These are phyloP conservation scores for Dendrostoma leiphaemia DNA, from an alignment of 2,329 filamentous ascomycete genomes.

Conservation along the genomic window DNA sequence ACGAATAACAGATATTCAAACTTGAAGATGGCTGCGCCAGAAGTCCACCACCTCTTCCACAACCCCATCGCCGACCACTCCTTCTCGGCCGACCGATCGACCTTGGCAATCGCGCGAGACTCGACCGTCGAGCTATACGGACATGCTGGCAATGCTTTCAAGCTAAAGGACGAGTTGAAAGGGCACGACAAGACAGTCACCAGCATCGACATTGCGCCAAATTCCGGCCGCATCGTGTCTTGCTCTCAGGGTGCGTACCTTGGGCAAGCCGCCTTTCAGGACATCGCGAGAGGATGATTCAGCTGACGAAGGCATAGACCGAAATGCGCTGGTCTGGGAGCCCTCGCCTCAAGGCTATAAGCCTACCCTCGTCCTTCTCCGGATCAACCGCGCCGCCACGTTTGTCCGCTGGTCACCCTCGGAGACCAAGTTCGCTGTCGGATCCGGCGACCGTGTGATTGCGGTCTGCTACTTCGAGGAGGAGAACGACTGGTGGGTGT, in stretches of 20 bases:
- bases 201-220: constrained; percentile 90
- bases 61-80: constrained; percentile 96
- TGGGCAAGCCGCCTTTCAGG: not conserved
- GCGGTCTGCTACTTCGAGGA: constrained; percentile 98
- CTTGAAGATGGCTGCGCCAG: constrained; percentile 72
- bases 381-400: constrained; percentile 94
- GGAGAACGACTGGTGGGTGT: constrained; percentile 99
- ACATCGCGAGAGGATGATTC: too few species aligned
- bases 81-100: constrained; percentile 88
- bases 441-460: constrained; percentile 91
- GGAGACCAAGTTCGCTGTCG: constrained; percentile 96
- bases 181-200: constrained; percentile 98
- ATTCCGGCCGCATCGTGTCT: constrained; percentile 89
- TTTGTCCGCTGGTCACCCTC: constrained; percentile 97
- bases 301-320: constrained; percentile 56
- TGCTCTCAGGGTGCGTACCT: constrained; percentile 79
- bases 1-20: constrained; percentile 28
- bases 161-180: constrained; percentile 86
- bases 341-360: constrained; percentile 91
- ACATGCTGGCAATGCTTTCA: constrained; percentile 70
- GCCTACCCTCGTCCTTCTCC: constrained; percentile 91
- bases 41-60: constrained; percentile 97
- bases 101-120: constrained; percentile 87
- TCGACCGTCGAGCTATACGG: constrained; percentile 86
- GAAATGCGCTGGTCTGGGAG: constrained; percentile 98